Evolutionary conservation across 805 yeast genomes (phyloP).

Genomic region (Ogataea paraovalis): DNA sequence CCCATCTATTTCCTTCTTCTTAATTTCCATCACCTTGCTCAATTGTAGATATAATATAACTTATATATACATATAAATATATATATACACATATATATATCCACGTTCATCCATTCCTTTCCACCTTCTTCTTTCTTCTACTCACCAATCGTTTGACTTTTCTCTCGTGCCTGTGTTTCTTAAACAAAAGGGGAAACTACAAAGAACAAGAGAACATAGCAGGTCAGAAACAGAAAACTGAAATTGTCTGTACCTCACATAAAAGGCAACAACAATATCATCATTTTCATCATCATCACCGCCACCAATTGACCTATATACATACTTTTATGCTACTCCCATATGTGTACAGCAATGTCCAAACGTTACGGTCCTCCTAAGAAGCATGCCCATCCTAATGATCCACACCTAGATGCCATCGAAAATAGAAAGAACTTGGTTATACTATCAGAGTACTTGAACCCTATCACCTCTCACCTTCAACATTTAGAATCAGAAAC

Average conservation of each 20-base stretch:
- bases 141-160: background rate
- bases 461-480: conserved; percentile 36
- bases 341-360: conserved; percentile 1
- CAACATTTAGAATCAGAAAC: conserved; percentile 38
- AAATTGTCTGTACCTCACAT: too few relatives aligned
- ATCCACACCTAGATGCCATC: conserved; percentile 41
- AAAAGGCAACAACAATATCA: too few relatives aligned
- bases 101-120: background rate
- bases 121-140: background rate
- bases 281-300: too few relatives aligned
- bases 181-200: background rate
- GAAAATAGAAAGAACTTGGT: conserved; percentile 44
- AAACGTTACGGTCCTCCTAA: conserved; percentile 33
- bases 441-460: conserved; percentile 40
- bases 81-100: background rate
- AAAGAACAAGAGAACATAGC: background rate
- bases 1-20: conserved; percentile 5
- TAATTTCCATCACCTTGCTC: background rate
- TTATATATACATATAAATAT: background rate
- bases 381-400: conserved; percentile 31
- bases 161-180: background rate
- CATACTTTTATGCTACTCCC: background rate
- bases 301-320: background rate
- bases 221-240: too few relatives aligned
- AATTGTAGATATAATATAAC: background rate